These are phyloP conservation scores for Penicillium sp. DNA, from an alignment of 2,329 filamentous ascomycete species.

Conservation along the genomic window DNA sequence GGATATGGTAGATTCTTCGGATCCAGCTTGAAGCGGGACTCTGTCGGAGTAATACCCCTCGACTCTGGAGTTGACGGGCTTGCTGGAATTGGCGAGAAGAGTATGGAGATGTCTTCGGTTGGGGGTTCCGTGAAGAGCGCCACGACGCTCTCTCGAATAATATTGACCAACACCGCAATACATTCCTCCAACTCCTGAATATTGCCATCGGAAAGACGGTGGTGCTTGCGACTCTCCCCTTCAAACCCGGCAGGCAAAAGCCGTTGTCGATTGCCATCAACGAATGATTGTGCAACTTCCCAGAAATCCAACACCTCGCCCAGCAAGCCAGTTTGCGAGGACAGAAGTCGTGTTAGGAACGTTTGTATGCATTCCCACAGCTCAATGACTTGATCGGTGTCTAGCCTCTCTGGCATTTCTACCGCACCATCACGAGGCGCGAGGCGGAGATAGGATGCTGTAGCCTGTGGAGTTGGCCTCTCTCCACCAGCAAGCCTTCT, in stretches of 20 bases:
- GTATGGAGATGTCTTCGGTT: conserved; percentile 81
- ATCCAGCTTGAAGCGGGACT: conserved; percentile 78
- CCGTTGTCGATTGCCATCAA: conserved; percentile 78
- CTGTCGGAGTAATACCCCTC: conserved; percentile 54
- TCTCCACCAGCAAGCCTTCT: conserved; percentile 73
- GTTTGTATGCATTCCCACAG: conserved; percentile 86
- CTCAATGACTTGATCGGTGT: conserved; percentile 76
- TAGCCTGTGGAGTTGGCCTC: conserved; percentile 64
- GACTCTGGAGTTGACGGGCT: conserved; percentile 64
- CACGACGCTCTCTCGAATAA: conserved; percentile 75
- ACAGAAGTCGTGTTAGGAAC: conserved; percentile 72
- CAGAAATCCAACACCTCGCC: conserved; percentile 92
- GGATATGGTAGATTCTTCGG: conserved; percentile 71
- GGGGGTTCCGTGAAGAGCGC: conserved; percentile 85
- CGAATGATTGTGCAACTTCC: conserved; percentile 86
- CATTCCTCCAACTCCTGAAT: conserved; percentile 71
- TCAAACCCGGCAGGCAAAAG: conserved; percentile 77
- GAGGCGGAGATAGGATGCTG: conserved; percentile 73
- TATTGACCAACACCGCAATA: conserved; percentile 74
- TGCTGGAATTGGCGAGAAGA: conserved; percentile 73
- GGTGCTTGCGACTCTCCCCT: conserved; percentile 75
- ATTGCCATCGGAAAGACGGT: conserved; percentile 70
- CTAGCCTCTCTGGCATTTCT: conserved; percentile 63
- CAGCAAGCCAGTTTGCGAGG: conserved; percentile 70
- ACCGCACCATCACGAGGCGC: conserved; percentile 66